Evolutionary conservation across 306 rosid species (phyloP).

Genomic region (Glycyrrhiza uralensis): DNA sequence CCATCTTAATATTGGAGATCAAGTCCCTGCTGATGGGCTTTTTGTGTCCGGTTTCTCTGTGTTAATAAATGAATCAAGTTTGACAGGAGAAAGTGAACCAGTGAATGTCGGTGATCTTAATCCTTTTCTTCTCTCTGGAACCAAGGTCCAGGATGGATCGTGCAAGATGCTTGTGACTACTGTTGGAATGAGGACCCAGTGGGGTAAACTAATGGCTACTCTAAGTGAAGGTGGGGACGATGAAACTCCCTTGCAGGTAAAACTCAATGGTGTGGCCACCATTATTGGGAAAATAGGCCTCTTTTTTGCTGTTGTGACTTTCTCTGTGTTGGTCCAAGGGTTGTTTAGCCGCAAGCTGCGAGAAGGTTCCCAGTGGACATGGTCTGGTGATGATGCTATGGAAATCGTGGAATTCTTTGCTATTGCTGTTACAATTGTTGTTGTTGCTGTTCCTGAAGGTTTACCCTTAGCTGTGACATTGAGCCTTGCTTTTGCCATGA

Average conservation of each 20-base stretch:
- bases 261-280: slow-evolving; percentile 98
- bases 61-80: slow-evolving; percentile 88
- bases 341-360: slow-evolving; percentile 69
- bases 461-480: slow-evolving; percentile 96
- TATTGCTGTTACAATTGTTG: slow-evolving; percentile 91
- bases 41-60: slow-evolving; percentile 82
- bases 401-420: slow-evolving; percentile 89
- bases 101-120: slow-evolving; percentile 53
- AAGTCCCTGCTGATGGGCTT: slow-evolving; percentile 97
- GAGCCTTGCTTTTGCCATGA: slow-evolving; percentile 99
- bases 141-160: slow-evolving; percentile 97
- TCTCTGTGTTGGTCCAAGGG: slow-evolving; percentile 92
- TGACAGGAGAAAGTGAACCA: slow-evolving; percentile 99
- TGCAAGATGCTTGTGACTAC: slow-evolving; percentile 98
- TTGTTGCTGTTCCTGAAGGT: slow-evolving; percentile 99
- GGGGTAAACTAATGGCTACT: slow-evolving; percentile 98
- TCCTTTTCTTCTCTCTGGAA: slow-evolving; percentile 95
- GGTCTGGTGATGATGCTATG: slow-evolving; percentile 89
- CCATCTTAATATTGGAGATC: slow-evolving; percentile 89
- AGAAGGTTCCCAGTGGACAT: slow-evolving; percentile 75
- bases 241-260: slow-evolving; percentile 99
- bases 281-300: slow-evolving; percentile 95
- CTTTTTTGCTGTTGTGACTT: slow-evolving; percentile 87
- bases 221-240: slow-evolving; percentile 98
- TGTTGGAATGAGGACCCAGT: slow-evolving; percentile 98